Conservation (phyloP, 257 asterid species). For the Forsythia viridissima region DNA sequence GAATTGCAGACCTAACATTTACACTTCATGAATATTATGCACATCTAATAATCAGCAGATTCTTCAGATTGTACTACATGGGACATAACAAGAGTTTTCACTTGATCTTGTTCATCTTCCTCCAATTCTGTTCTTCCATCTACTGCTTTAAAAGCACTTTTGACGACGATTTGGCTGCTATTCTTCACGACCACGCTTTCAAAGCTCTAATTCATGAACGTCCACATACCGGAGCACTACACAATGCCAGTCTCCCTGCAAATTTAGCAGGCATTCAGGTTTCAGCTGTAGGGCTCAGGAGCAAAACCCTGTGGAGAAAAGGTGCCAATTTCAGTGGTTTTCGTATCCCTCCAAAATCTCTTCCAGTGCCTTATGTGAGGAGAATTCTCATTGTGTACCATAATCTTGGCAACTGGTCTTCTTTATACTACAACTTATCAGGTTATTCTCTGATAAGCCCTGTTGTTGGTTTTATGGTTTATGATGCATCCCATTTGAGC, state of each 20-base stretch:
- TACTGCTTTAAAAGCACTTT: constrained; percentile 33
- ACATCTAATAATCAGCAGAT: constrained; percentile 3
- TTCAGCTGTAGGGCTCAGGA: constrained; percentile 57
- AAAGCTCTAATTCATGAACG: constrained; percentile 42
- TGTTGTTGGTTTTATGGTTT: constrained; percentile 64
- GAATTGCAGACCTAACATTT: neutral
- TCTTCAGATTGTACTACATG: constrained; percentile 26
- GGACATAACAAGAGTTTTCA: constrained; percentile 23
- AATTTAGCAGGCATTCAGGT: constrained; percentile 68
- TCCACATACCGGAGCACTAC: constrained; percentile 62
- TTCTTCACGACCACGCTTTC: constrained; percentile 63
- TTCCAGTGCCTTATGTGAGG: constrained; percentile 62
- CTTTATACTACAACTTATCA: constrained; percentile 52
- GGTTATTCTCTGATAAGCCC: constrained; percentile 63
- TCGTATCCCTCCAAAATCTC: constrained; percentile 57
- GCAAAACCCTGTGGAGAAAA: constrained; percentile 59
- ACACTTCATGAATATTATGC: neutral
- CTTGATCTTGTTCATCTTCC: constrained; percentile 33
- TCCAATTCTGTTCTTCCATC: constrained; percentile 28
- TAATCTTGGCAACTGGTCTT: constrained; percentile 66
- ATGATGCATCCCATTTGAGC: constrained; percentile 52
- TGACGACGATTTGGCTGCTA: constrained; percentile 48
- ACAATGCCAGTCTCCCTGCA: constrained; percentile 60
- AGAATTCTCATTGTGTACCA: constrained; percentile 71
- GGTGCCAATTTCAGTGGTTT: constrained; percentile 71